Base-by-base conservation (phyloP, 2,329 filamentous ascomycete species). In the Penicillium sp. region DNA sequence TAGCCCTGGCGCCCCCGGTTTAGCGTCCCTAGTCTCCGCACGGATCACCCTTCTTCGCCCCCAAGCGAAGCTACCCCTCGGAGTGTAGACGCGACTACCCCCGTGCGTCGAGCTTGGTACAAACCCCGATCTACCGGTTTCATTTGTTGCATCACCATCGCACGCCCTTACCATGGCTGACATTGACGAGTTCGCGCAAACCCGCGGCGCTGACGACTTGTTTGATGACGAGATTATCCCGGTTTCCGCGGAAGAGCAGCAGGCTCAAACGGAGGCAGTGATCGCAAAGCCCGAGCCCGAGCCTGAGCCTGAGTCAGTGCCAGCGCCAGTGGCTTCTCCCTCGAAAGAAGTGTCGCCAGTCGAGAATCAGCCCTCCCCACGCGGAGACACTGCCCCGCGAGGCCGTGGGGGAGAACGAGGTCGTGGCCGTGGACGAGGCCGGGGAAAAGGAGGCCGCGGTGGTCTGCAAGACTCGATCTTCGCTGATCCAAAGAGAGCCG, bases 181-280 rank as follows among this genome's bases (percentile, higher is more conserved):
- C 19, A 67, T 73, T 58, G 71, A 74, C 40, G 67, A 72, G 51
- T 75, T 74, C 41, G 69, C 72, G 17, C 72, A 75, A 40, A 74
- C 72, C 2, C 66, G 72, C 15, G 70, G 67, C 16, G 68, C 64
- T n/a, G 71, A 75, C 44, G 71, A 74, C 51, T 58, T 75, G 6
- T 75, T 75, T 44, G 70, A 73, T 47, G 72, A 75, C 48, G 72
- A 75, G 47, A 73, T 74, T 36, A 64, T 72, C 18, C 72, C 72
- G 3, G 60, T 74, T 18, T 49, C 64, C 2, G 52, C 58, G 11
- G 60, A 64, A 33, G 56, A 66, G 13, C 55, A 62, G 26, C 57
- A 60, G 28, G 41, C 46, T 6, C 54, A 54, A 17, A 45, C 53
- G 1, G 53, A 58, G 11, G 41, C 45, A 5, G 36, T 48, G 5